A percentile compares a stretch with the other conserved stretches of the same genome.
phyloP scores from a whole-genome alignment of 768 basidiomycete genomes.

The Grammothele lineata region DNA sequence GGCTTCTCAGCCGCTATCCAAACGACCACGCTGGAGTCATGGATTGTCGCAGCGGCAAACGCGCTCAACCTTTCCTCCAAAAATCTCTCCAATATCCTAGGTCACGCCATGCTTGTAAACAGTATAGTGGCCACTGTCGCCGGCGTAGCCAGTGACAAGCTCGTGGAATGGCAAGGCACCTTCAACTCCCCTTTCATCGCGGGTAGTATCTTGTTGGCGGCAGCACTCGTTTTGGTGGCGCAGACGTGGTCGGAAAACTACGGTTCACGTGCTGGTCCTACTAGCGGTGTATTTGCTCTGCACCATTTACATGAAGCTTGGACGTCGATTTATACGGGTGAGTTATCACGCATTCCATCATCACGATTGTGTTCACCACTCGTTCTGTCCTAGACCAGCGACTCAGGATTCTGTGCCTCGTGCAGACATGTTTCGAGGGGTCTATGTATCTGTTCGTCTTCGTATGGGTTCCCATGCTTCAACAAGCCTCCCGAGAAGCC shows the following conservation, averaged over 20 bases:
- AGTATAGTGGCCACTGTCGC: conserved; percentile 67
- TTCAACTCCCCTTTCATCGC: conserved; percentile 66
- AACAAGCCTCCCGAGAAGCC: conserved; percentile 45
- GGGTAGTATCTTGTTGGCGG: conserved; percentile 49
- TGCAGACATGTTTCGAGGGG: conserved; percentile 80
- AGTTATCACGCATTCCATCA: neutral
- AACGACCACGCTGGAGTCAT: conserved; percentile 73
- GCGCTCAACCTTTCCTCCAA: conserved; percentile 45
- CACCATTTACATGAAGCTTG: conserved; percentile 52
- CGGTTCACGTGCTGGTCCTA: conserved; percentile 32
- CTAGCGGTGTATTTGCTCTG: conserved; percentile 39
- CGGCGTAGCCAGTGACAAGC: conserved; percentile 62
- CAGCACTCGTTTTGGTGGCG: conserved; percentile 55
- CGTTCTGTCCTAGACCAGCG: conserved; percentile 46
- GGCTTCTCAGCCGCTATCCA: conserved; percentile 74
- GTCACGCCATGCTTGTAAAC: conserved; percentile 69
- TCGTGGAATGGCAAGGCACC: conserved; percentile 47
- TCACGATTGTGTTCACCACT: too few relatives aligned
- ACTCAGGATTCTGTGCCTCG: conserved; percentile 61
- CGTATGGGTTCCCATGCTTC: conserved; percentile 74
- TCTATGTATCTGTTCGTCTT: conserved; percentile 86
- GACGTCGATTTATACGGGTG: conserved; percentile 39
- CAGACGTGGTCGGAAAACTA: conserved; percentile 67
- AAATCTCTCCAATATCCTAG: conserved; percentile 66
- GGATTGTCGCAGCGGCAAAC: conserved; percentile 64